A percentile compares a stretch with the other conserved stretches of the same genome.
phyloP scores from a whole-genome alignment of 345 rosid species.

The Gossypium arboreum region DNA sequence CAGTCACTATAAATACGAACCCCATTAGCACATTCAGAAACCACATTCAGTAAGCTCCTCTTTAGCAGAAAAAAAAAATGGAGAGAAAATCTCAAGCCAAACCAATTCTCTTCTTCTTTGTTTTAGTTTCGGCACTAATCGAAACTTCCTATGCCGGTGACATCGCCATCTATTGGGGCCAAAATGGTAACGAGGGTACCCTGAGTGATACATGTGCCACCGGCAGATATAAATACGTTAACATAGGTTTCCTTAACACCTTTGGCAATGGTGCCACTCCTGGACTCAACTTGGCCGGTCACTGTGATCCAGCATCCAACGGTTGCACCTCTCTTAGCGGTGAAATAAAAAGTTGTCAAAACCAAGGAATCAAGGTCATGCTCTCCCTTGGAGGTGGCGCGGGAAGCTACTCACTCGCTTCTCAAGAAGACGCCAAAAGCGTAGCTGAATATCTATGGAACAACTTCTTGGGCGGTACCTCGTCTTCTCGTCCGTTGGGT shows the following conservation, averaged over 20 bases:
- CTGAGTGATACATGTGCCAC: conserved; percentile 45
- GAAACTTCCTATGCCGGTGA: background rate
- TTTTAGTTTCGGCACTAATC: background rate
- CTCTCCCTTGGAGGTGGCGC: conserved; percentile 50
- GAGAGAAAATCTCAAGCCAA: background rate
- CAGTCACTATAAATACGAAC: background rate
- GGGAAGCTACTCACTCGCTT: conserved; percentile 40
- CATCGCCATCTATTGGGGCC: conserved; percentile 16
- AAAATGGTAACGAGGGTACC: conserved; percentile 29
- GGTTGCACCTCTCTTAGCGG: conserved; percentile 30
- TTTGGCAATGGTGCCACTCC: conserved; percentile 49
- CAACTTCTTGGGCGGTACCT: conserved; percentile 36
- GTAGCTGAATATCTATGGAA: conserved; percentile 38
- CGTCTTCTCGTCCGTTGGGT: conserved; percentile 46
- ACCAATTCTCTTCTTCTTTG: conserved; percentile 8
- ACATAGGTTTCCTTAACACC: conserved; percentile 46
- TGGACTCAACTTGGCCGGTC: conserved; percentile 48
- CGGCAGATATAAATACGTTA: conserved; percentile 37
- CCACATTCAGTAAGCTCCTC: background rate
- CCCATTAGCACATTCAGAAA: background rate
- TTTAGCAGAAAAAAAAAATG: conserved; percentile 1
- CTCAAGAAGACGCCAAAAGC: conserved; percentile 35
- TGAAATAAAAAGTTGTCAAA: conserved; percentile 39
- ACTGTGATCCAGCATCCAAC: conserved; percentile 38
- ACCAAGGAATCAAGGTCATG: conserved; percentile 49